Percentiles rank a stretch among this genome's conserved stretches.
These are phyloP conservation scores for Lipomyces orientalis DNA, from an alignment of 805 yeast genomes.

Conservation along the genomic window DNA sequence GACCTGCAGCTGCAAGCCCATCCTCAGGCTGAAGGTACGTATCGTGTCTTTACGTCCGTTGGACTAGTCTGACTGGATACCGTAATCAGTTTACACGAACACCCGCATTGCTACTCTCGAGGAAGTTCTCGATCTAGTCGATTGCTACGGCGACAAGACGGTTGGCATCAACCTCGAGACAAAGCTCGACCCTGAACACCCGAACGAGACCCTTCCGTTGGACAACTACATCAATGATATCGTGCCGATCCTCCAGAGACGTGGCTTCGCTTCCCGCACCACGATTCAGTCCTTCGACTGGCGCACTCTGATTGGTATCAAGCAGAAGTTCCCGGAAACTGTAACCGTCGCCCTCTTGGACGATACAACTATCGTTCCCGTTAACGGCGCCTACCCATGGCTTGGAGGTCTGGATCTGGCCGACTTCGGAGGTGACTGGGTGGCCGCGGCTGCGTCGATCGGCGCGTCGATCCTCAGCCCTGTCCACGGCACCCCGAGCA, in stretches of 20 bases:
- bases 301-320: background rate
- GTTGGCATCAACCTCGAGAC: background rate
- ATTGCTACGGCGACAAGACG: background rate
- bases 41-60: background rate
- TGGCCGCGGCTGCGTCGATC: background rate
- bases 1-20: background rate
- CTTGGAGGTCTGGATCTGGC: background rate
- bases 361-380: background rate
- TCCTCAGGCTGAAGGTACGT: background rate
- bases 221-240: background rate
- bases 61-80: background rate
- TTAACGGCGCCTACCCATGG: background rate
- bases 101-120: background rate
- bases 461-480: background rate
- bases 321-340: background rate
- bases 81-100: background rate
- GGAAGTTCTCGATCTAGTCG: background rate
- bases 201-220: background rate
- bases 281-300: background rate
- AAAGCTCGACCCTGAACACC: background rate
- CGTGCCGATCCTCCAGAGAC: background rate
- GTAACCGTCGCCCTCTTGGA: background rate
- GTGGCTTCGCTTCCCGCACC: background rate
- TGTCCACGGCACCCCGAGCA: background rate
- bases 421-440: background rate